These are phyloP conservation scores for Claviceps paspali DNA, from an alignment of 2,329 filamentous ascomycete genomes.

Conservation along the genomic window DNA sequence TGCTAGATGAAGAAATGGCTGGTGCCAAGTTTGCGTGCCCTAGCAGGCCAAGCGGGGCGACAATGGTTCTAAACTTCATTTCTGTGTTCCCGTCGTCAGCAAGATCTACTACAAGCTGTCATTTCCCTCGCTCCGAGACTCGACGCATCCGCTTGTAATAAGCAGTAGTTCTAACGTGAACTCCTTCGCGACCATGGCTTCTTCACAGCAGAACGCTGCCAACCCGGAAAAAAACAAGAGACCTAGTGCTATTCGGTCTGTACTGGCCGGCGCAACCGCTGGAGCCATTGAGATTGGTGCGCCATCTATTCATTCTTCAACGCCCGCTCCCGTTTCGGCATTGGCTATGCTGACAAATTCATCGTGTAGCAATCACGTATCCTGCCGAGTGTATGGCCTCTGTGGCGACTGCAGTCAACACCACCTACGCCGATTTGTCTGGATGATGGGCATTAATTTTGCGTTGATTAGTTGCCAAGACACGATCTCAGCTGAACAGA, in stretches of 20 bases:
- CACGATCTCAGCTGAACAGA: conserved; percentile 81
- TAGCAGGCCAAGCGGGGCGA: no score
- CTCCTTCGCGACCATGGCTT: conserved; percentile 14
- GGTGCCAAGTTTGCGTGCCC: no score
- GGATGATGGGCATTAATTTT: conserved; percentile 2
- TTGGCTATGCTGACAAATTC: background rate
- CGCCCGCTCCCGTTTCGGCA: background rate
- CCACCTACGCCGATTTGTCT: background rate
- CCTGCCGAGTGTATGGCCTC: conserved; percentile 63
- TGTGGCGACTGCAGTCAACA: background rate
- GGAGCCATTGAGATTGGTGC: conserved; percentile 87
- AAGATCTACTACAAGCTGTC: no score
- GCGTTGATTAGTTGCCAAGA: conserved; percentile 64
- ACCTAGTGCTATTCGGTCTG: conserved; percentile 73
- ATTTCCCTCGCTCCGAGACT: background rate
- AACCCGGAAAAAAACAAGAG: conserved; percentile 23
- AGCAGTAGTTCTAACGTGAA: no score
- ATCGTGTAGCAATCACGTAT: conserved; percentile 59
- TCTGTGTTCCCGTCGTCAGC: no score
- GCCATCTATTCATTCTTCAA: conserved; percentile 8
- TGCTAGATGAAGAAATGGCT: no score
- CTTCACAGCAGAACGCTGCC: conserved; percentile 11
- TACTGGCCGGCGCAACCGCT: conserved; percentile 83
- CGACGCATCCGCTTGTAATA: background rate
- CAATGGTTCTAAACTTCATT: no score